Conservation (phyloP, 306 rosid genomes). For the Fragaria ananassa region DNA sequence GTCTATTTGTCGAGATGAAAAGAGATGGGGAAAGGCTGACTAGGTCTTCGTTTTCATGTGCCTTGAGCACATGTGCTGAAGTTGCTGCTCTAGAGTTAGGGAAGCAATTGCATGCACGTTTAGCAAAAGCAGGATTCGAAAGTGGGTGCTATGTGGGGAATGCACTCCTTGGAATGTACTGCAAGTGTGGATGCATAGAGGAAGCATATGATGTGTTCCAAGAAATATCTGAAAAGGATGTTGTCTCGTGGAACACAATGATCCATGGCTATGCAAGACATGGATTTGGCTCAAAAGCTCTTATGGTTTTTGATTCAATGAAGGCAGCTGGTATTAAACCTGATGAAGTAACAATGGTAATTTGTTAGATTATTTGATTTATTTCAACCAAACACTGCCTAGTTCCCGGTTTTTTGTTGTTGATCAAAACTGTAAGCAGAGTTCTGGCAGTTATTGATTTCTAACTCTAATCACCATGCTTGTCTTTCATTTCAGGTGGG, state of each 20-base stretch:
- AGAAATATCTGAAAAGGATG: constrained; percentile 68
- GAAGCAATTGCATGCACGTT: constrained; percentile 70
- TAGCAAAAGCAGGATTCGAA: constrained; percentile 64
- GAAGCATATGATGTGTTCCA: constrained; percentile 67
- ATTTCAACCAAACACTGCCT: not conserved
- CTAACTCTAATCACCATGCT: not conserved
- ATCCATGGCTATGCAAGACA: constrained; percentile 80
- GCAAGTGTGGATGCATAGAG: constrained; percentile 70
- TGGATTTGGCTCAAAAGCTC: constrained; percentile 75
- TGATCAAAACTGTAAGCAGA: not conserved
- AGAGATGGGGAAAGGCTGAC: constrained; percentile 59
- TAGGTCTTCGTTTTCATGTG: constrained; percentile 61
- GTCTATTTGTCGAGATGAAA: constrained; percentile 61
- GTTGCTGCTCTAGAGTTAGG: constrained; percentile 80
- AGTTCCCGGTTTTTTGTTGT: not conserved
- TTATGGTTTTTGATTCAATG: constrained; percentile 61
- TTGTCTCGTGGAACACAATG: constrained; percentile 81
- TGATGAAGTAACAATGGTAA: constrained; percentile 72
- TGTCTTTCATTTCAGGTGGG: constrained; percentile 55
- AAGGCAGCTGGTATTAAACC: constrained; percentile 54
- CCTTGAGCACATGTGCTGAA: constrained; percentile 82
- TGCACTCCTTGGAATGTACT: constrained; percentile 86
- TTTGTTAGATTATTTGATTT: not conserved
- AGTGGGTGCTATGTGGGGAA: constrained; percentile 72
- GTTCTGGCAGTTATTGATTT: not conserved